A percentile compares a stretch with the other conserved stretches of the same genome.
phyloP scores from a whole-genome alignment of 1,139 yeast genomes.

The Pichia sp. region DNA sequence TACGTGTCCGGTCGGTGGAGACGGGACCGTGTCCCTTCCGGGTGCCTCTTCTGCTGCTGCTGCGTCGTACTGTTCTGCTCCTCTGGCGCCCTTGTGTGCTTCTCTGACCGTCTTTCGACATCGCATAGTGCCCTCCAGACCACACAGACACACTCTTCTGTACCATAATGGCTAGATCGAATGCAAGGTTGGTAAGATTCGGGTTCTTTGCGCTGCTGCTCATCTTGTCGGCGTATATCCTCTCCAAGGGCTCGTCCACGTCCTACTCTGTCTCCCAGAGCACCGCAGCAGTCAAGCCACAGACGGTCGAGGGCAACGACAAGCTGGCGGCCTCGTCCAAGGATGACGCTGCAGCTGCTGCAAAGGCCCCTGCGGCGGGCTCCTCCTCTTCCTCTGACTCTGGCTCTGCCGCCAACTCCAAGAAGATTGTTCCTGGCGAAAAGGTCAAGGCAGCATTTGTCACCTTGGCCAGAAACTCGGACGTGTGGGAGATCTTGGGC shows the following conservation, averaged over 20 bases:
- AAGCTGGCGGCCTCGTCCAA: not conserved
- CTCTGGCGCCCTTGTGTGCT: too few relatives aligned
- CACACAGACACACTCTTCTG: not conserved
- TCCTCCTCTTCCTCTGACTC: too few relatives aligned
- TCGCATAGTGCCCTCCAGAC: not conserved
- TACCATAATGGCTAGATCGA: slow-evolving; percentile 46
- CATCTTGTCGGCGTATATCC: slow-evolving; percentile 55
- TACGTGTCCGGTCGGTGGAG: too few relatives aligned
- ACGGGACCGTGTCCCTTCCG: too few relatives aligned
- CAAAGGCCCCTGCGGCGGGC: not conserved
- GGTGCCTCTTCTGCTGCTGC: too few relatives aligned
- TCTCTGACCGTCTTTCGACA: too few relatives aligned
- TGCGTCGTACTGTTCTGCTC: too few relatives aligned
- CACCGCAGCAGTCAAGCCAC: not conserved
- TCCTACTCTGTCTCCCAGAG: slow-evolving; percentile 27
- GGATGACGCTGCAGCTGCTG: not conserved
- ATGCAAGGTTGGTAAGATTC: slow-evolving; percentile 59
- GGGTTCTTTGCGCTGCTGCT: slow-evolving; percentile 57
- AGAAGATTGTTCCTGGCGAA: slow-evolving; percentile 24
- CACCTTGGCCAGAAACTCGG: slow-evolving; percentile 53
- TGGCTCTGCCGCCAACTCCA: slow-evolving; percentile 9
- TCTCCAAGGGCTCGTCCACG: slow-evolving; percentile 55
- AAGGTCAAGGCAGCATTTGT: slow-evolving; percentile 61
- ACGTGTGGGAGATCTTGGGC: slow-evolving; percentile 44
- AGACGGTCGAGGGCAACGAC: slow-evolving; percentile 9